These are phyloP conservation scores for Oryza meyeriana DNA, from an alignment of 176 grass and related monocot genomes.

Conservation along the genomic window DNA sequence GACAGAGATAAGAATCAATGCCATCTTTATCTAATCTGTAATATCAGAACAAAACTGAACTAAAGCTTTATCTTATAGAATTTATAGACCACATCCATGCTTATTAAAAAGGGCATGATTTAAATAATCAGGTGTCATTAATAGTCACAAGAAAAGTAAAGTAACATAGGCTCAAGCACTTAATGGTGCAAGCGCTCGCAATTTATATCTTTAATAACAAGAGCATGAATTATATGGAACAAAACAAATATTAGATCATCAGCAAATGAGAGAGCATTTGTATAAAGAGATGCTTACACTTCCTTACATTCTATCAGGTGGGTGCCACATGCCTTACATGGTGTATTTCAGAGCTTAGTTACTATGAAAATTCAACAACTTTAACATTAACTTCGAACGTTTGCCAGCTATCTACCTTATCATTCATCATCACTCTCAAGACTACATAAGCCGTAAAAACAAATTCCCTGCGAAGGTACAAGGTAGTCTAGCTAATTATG, in stretches of 20 bases:
- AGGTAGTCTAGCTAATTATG: neutral
- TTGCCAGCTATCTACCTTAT: neutral
- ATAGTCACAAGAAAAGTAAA: constrained; percentile 24
- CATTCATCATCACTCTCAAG: neutral
- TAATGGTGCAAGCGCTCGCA: constrained; percentile 8
- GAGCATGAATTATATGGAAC: neutral
- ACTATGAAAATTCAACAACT: neutral
- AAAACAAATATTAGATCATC: neutral
- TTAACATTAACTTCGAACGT: neutral
- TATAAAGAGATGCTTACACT: neutral
- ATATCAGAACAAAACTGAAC: neutral
- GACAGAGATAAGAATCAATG: constrained; percentile 1
- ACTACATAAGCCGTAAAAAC: neutral
- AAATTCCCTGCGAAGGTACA: neutral
- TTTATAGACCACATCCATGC: neutral
- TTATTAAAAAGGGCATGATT: neutral
- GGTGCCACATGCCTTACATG: neutral
- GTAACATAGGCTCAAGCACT: constrained; percentile 1
- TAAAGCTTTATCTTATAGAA: constrained; percentile 5
- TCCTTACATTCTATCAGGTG: neutral
- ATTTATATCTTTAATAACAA: constrained; percentile 11
- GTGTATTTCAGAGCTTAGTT: neutral
- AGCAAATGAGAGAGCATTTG: neutral
- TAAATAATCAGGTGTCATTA: constrained; percentile 27
- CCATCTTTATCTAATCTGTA: constrained; percentile 12